Conservation (phyloP, 139 green algal species). For the Diplosphaera chodatii region DNA sequence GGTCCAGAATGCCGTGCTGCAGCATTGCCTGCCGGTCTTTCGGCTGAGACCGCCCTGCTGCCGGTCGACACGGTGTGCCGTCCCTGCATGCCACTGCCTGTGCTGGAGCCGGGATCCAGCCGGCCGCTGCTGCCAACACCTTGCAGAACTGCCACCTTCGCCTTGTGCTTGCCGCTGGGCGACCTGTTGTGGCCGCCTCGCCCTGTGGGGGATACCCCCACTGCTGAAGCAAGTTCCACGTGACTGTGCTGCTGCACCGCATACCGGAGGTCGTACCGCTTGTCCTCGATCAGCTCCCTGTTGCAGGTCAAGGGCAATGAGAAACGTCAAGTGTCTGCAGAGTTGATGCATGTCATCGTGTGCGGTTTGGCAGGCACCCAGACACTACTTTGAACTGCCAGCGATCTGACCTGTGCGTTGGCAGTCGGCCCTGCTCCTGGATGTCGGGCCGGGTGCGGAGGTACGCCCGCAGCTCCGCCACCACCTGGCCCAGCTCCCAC, state of each 20-base stretch:
- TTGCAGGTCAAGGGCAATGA: neutral
- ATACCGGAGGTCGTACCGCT: conserved; percentile 24
- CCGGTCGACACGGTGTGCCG: no score
- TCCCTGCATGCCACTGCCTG: no score
- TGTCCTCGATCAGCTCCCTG: conserved; percentile 9
- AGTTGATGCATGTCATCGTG: neutral
- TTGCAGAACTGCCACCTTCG: neutral
- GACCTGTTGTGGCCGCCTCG: neutral
- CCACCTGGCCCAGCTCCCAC: neutral
- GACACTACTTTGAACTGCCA: no score
- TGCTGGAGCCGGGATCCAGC: no score
- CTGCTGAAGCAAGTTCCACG: conserved; percentile 6
- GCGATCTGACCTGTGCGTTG: neutral
- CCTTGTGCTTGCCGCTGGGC: neutral
- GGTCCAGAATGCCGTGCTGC: no score
- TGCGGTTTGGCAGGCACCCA: neutral
- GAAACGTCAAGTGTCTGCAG: no score
- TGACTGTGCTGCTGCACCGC: conserved; percentile 22
- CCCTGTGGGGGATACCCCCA: neutral
- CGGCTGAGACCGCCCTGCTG: no score
- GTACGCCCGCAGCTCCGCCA: conserved; percentile 8
- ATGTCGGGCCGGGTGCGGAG: neutral
- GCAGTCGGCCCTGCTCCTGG: neutral
- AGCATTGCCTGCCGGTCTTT: no score
- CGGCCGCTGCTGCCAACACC: neutral